Evolutionary conservation across 140 eudicot species (phyloP).

Genomic region (Anethum foeniculum): DNA sequence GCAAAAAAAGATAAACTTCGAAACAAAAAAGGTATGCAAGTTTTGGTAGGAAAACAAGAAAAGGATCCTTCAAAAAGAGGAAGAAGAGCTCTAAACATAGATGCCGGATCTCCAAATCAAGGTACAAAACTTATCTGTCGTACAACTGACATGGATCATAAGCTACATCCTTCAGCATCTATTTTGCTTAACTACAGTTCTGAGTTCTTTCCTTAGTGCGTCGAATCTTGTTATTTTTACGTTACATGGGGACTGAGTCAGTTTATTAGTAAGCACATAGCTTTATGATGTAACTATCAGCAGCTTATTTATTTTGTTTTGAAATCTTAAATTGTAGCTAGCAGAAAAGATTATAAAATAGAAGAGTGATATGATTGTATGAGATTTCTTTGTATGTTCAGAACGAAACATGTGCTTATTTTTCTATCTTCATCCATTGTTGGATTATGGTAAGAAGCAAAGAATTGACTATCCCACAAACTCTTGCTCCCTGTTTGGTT

Average conservation of each 20-base stretch:
- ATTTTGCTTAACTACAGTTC: neutral
- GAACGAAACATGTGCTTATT: neutral
- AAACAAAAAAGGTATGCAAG: constrained; percentile 18
- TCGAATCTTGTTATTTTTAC: neutral
- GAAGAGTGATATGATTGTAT: neutral
- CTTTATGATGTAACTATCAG: neutral
- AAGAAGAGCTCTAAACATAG: constrained; percentile 28
- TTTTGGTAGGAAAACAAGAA: constrained; percentile 15
- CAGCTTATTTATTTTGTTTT: neutral
- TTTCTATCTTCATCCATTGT: neutral
- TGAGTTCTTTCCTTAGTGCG: neutral
- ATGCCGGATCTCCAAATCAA: constrained; percentile 23
- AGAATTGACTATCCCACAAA: neutral
- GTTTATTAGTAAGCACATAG: neutral
- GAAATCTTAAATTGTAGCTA: neutral
- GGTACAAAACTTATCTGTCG: constrained; percentile 28
- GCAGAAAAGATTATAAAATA: neutral
- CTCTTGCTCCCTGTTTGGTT: neutral
- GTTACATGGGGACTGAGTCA: neutral
- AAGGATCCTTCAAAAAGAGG: constrained; percentile 31
- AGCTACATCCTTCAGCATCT: neutral
- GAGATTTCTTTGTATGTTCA: neutral
- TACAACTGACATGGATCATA: neutral
- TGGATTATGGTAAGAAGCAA: constrained; percentile 3
- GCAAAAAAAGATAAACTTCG: constrained; percentile 15